These are phyloP conservation scores for Conringia planisiliqua DNA, from an alignment of 345 rosid species.

Conservation along the genomic window DNA sequence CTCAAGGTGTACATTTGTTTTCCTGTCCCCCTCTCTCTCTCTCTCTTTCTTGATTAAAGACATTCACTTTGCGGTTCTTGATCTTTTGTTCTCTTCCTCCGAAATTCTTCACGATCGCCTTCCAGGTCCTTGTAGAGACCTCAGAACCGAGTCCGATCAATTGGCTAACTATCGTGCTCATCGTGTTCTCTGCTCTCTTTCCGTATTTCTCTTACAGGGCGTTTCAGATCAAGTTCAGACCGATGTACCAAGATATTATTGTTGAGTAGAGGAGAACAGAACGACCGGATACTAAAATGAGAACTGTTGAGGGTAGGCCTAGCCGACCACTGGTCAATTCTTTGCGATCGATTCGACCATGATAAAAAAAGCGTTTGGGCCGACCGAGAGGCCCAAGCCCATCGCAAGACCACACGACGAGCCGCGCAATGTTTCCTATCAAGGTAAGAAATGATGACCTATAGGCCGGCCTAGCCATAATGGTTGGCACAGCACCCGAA, in stretches of 20 bases:
- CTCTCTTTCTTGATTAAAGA: no score
- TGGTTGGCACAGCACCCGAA: no score
- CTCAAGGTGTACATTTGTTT: conserved; percentile 50
- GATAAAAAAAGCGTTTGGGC: no score
- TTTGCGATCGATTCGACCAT: no score
- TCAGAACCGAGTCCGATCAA: conserved; percentile 56
- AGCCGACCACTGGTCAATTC: no score
- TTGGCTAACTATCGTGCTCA: conserved; percentile 66
- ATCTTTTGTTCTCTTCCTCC: conserved; percentile 49
- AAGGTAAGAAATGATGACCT: no score
- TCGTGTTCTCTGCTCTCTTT: conserved; percentile 56
- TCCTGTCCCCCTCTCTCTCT: background rate
- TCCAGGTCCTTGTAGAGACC: conserved; percentile 68
- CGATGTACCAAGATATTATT: conserved; percentile 72
- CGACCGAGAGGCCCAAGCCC: no score
- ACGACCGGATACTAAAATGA: background rate
- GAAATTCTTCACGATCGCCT: conserved; percentile 64
- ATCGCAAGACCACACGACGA: no score
- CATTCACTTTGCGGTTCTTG: background rate
- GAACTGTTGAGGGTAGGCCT: no score
- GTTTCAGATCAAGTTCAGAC: conserved; percentile 65
- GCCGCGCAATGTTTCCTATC: no score
- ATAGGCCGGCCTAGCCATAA: no score
- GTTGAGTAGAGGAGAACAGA: conserved; percentile 33
- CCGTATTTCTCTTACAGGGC: conserved; percentile 74